Base-by-base conservation (phyloP, 2,329 filamentous ascomycete genomes). In the Exophiala sp. region DNA sequence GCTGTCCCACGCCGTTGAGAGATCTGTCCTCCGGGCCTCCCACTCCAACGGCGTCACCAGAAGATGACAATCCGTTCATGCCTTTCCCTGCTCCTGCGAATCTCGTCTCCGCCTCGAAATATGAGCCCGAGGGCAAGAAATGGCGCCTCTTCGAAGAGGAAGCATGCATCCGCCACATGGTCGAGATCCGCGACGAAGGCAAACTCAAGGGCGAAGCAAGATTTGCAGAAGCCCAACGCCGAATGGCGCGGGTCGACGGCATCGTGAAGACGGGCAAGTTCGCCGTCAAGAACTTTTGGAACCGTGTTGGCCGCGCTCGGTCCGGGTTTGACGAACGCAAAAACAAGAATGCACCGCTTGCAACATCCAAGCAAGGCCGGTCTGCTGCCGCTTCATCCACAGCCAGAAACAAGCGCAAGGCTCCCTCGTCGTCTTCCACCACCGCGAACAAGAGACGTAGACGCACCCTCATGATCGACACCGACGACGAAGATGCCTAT, bases 241-340 rank as follows among this genome's bases (percentile, higher is more conserved):
- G 58, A 14, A 51, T 58, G 50, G 24, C 18, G 9, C n/a, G 18
- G 1, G 21, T 50, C 9, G 49, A 55, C 14, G 49, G 49, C 6
- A 35, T 52, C 27, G 13, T 23, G 2, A 48, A 48, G 30, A 39
- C 18, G 14, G 48, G 37, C 22, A 32, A 43, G 19, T 47, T 23
- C 11, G 54, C 51, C 3, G 46, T 60, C 46, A 60, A 60, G 53
- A 60, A 60, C 27, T 55, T 57, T 43, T 60, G 58, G 58, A 58
- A 58, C 48, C 53, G 58, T 7, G 34, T 43, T 30, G 56, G 56
- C 13, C 50, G 58, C 37, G 56, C 48, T 23, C 50, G 56, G 8
- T 55, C 48, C 8, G 47, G 46, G 1, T 55, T 53, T 24, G 58
- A 60, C 39, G 58, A 60, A 43, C 42, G 58, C 18, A 56, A 56